phyloP scores from a whole-genome alignment of 1,139 yeast species.

The Pichia sp. region DNA sequence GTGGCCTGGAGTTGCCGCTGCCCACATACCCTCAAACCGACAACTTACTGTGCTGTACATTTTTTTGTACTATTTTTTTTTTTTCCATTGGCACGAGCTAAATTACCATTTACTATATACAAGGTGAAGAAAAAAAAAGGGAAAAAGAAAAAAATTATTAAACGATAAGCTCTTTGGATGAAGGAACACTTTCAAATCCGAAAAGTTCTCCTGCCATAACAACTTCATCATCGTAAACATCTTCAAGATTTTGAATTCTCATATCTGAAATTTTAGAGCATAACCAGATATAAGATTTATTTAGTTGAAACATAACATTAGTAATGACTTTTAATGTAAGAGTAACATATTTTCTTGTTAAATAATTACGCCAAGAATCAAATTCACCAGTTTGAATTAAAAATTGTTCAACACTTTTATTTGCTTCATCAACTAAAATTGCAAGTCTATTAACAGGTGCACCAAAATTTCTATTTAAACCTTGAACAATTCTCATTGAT shows the following conservation, averaged over 20 bases:
- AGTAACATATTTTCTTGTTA: slow-evolving; percentile 17
- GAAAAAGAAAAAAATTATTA: not conserved
- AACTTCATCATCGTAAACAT: slow-evolving; percentile 23
- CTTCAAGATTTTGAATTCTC: slow-evolving; percentile 25
- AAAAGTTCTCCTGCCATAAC: slow-evolving; percentile 23
- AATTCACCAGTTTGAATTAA: slow-evolving; percentile 9
- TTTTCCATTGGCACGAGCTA: no score
- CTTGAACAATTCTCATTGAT: slow-evolving; percentile 70
- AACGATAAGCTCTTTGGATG: slow-evolving; percentile 22
- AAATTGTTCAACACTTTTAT: slow-evolving; percentile 23
- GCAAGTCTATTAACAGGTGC: slow-evolving; percentile 70
- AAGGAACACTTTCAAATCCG: slow-evolving; percentile 27
- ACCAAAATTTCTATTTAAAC: slow-evolving; percentile 57
- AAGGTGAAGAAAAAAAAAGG: not conserved
- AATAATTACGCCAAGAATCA: slow-evolving; percentile 13
- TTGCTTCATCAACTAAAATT: slow-evolving; percentile 52
- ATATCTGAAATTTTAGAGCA: slow-evolving; percentile 15
- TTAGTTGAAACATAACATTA: slow-evolving; percentile 17
- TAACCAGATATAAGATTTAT: slow-evolving; percentile 26
- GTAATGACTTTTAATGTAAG: slow-evolving; percentile 18
- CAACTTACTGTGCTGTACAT: no score
- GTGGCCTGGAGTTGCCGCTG: no score
- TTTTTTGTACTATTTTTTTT: no score
- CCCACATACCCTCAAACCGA: no score
- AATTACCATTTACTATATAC: not conserved